phyloP scores from a whole-genome alignment of 2,329 filamentous ascomycete species.

The Aschersonia sp. region DNA sequence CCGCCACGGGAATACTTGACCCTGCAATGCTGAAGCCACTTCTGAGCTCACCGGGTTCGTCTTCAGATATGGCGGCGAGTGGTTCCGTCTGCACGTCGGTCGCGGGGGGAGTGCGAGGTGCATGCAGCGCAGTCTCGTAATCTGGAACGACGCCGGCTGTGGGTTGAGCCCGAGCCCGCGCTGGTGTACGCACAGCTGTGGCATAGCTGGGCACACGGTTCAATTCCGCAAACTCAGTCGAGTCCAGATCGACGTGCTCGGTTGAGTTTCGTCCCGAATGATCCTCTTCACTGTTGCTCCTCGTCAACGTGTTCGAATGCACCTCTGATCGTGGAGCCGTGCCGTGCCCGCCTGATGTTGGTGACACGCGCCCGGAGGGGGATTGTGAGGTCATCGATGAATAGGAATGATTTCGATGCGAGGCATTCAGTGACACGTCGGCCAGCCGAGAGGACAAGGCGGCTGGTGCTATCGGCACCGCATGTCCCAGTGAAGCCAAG shows the following conservation, averaged over 20 bases:
- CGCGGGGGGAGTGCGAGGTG: slow-evolving; percentile 32
- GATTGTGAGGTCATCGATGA: slow-evolving; percentile 27
- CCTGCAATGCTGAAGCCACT: background rate
- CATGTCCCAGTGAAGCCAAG: slow-evolving; percentile 35
- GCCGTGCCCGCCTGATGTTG: slow-evolving; percentile 22
- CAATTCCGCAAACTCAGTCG: slow-evolving; percentile 48
- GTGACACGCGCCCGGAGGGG: slow-evolving; percentile 27
- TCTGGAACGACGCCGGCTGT: slow-evolving; percentile 44
- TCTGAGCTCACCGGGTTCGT: slow-evolving; percentile 10
- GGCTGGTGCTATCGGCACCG: slow-evolving; percentile 26
- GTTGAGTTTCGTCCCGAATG: slow-evolving; percentile 38
- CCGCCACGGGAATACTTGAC: background rate
- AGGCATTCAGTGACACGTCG: slow-evolving; percentile 43
- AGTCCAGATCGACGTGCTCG: slow-evolving; percentile 41
- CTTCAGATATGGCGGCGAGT: slow-evolving; percentile 18
- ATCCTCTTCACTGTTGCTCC: slow-evolving; percentile 37
- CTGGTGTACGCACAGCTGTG: slow-evolving; percentile 55
- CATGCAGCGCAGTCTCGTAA: slow-evolving; percentile 47
- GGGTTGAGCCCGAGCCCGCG: slow-evolving; percentile 34
- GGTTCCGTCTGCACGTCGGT: slow-evolving; percentile 14
- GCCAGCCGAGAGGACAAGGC: slow-evolving; percentile 54
- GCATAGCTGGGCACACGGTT: slow-evolving; percentile 66
- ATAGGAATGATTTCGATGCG: slow-evolving; percentile 30
- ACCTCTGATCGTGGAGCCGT: slow-evolving; percentile 24
- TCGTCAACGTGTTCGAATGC: slow-evolving; percentile 32